Evolutionary conservation across 495 filamentous ascomycete genomes (phyloP).

Genomic region (Aspergillus bertholletiae): DNA sequence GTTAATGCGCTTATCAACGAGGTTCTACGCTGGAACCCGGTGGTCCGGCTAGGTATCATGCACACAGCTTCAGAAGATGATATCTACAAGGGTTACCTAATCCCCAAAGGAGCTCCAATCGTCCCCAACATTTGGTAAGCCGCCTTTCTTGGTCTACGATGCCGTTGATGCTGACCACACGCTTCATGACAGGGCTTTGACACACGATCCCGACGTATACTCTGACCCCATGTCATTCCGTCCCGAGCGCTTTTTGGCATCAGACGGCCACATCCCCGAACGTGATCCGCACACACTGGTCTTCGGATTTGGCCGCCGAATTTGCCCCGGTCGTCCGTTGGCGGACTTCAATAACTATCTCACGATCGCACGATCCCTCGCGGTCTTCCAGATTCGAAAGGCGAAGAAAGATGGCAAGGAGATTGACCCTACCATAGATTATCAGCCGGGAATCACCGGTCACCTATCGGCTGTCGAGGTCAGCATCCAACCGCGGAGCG

Average conservation of each 20-base stretch:
- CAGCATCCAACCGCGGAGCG: constrained; percentile 16
- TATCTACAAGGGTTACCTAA: constrained; percentile 27
- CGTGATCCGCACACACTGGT: constrained; percentile 26
- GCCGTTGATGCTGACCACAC: neutral
- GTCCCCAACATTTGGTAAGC: constrained; percentile 34
- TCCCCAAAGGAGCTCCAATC: constrained; percentile 42
- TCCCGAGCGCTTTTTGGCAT: constrained; percentile 31
- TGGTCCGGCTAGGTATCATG: constrained; percentile 42
- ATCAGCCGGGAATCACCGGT: constrained; percentile 31
- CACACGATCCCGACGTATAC: constrained; percentile 13
- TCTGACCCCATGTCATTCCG: constrained; percentile 17
- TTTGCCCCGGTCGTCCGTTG: constrained; percentile 55
- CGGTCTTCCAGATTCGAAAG: constrained; percentile 46
- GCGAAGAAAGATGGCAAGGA: constrained; percentile 9
- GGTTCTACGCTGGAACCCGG: constrained; percentile 39
- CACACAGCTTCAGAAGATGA: constrained; percentile 53
- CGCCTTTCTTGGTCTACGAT: no score
- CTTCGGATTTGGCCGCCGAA: constrained; percentile 55
- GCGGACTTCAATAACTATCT: constrained; percentile 53
- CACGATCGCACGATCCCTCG: constrained; percentile 44
- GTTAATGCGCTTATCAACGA: constrained; percentile 41
- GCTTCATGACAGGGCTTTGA: constrained; percentile 8
- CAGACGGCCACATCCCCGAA: constrained; percentile 15
- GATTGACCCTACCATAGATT: constrained; percentile 22
- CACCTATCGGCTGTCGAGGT: constrained; percentile 28